These are phyloP conservation scores for Rhinocladiella mackenziei DNA, from an alignment of 2,329 filamentous ascomycete genomes.

Conservation along the genomic window DNA sequence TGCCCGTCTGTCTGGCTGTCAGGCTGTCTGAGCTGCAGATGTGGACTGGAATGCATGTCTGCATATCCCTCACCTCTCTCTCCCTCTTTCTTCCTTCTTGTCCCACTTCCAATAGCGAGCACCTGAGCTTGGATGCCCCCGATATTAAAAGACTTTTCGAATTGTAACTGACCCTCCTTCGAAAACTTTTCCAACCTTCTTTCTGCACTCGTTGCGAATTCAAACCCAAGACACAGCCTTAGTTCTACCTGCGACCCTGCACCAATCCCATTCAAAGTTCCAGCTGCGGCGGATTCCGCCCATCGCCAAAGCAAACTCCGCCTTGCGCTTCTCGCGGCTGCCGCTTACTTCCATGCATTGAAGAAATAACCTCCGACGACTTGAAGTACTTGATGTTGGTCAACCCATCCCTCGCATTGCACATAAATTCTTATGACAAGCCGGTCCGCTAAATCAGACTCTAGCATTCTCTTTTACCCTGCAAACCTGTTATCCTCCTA, in stretches of 20 bases:
- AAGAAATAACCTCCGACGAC: conserved; percentile 1
- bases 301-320: conserved; percentile 8
- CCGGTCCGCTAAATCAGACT: no score
- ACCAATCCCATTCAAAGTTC: conserved; percentile 2
- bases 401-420: not conserved
- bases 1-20: no score
- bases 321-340: conserved; percentile 25
- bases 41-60: no score
- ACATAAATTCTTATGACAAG: no score
- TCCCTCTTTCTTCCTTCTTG: no score
- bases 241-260: not conserved
- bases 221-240: not conserved
- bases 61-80: no score
- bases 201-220: not conserved
- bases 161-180: not conserved
- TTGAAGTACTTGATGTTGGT: conserved; percentile 1
- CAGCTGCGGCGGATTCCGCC: conserved; percentile 10
- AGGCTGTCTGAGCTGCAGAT: no score
- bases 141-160: no score
- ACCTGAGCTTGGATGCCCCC: conserved; percentile 1
- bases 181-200: not conserved
- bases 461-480: no score
- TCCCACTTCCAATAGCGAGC: no score
- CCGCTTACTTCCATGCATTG: conserved; percentile 18
- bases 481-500: not conserved